A percentile compares a stretch with the other conserved stretches of the same genome.
phyloP scores from a whole-genome alignment of 352 stramenopile genomes.

The Blastocystis sp. region DNA sequence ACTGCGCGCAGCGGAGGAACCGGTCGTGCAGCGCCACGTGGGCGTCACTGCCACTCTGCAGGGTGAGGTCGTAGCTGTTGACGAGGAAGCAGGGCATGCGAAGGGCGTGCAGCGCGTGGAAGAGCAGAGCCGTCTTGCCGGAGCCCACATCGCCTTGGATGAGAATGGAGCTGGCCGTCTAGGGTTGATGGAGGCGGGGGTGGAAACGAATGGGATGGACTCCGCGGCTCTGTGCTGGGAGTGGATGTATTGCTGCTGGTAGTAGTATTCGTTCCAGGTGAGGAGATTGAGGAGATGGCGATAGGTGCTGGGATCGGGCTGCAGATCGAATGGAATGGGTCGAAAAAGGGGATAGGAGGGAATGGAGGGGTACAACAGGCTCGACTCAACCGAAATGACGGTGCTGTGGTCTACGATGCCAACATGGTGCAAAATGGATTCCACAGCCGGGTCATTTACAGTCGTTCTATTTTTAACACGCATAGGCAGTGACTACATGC shows the following conservation, averaged over 20 bases:
- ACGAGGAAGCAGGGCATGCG: constrained; percentile 27
- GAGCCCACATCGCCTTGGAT: constrained; percentile 5
- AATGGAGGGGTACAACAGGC: constrained; percentile 10
- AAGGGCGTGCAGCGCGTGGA: neutral
- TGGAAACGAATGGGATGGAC: neutral
- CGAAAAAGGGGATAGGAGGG: neutral
- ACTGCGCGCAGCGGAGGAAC: neutral
- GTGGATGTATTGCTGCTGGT: neutral
- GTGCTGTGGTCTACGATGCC: constrained; percentile 7
- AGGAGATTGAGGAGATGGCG: neutral
- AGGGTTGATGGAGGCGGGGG: neutral
- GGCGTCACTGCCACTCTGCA: constrained; percentile 23
- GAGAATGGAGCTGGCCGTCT: constrained; percentile 37
- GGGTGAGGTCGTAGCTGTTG: neutral
- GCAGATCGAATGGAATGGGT: neutral
- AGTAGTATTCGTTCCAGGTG: constrained; percentile 24
- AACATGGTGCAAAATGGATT: constrained; percentile 12
- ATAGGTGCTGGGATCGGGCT: neutral
- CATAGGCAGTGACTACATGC: neutral
- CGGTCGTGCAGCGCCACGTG: neutral
- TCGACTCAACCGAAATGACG: neutral
- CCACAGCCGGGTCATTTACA: neutral
- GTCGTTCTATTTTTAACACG: neutral
- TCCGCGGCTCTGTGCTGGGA: neutral
- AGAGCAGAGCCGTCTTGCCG: constrained; percentile 31